Base-by-base conservation (phyloP, 306 rosid species). In the Citrullus colocynthis region DNA sequence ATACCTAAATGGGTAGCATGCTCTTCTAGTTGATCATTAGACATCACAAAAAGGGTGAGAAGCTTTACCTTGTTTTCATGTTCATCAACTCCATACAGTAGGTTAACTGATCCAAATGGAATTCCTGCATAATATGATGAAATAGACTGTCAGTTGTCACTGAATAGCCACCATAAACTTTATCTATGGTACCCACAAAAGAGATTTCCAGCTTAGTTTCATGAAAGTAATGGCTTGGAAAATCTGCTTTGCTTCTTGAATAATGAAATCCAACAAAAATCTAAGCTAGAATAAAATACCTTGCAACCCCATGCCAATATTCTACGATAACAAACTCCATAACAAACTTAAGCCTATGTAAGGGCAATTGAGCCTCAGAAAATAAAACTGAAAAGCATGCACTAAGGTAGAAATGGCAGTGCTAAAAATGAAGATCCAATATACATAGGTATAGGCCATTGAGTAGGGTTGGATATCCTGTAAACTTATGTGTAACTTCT, bases 31-130 rank as follows among this genome's bases (percentile, higher is more conserved):
- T 74, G 64, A 54, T 55, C 64, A 54, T 74, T 56, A 41, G 76
- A 65, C 81, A 80, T 81, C 51, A 85, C 77, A 78, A 76, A 81
- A 80, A 69, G 65, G 75, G 57, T 75, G 51, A 78, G 79, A 86
- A 62, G 78, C 79, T 72, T 87, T 88, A 87, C 97, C 98, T 88
- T 92, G 96, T 96, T 94, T 90, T 94, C 98, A 76, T 88, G 89
- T 81, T 90, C 92, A 89, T 94, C 97, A 86, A 94, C 98, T 83
- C 98, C 98, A 84, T 94, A 81, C 89, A 92, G 78, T 77, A 94
- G 82, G 86, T 94, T 94, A 81, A 94, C 98, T 71, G 98, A 94
- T 81, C 98, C 98, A 88, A 90, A 94, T 79, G 98, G 98, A 81
- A 94, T 94, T 78, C 97, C 98, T 94, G 89, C 88, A 88, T 77